Percentiles rank a stretch among this genome's conserved stretches.
Conservation (phyloP, 2,329 filamentous ascomycete species). For the Pleoardoris graminearum region DNA sequence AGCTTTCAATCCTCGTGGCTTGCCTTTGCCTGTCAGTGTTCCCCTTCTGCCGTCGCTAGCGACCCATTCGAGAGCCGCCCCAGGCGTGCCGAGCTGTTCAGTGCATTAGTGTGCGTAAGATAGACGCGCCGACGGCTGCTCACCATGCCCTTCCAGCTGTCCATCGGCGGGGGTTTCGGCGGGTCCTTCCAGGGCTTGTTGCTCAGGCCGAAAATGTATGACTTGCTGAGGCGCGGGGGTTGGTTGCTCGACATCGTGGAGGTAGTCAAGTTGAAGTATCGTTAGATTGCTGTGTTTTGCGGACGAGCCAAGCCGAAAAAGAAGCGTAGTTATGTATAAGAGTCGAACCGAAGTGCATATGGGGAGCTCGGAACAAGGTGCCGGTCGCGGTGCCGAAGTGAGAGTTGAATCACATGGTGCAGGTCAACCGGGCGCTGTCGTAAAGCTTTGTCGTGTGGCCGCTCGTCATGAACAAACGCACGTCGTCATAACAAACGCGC, state of each 20-base stretch:
- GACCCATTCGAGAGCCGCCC: conserved; percentile 36
- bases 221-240: conserved; percentile 28
- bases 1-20: conserved; percentile 12
- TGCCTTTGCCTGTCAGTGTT: conserved; percentile 22
- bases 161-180: conserved; percentile 10
- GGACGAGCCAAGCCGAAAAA: no score
- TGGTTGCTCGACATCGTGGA: conserved; percentile 18
- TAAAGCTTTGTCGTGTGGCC: no score
- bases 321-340: no score
- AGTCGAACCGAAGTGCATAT: no score
- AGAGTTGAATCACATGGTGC: no score
- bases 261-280: not conserved
- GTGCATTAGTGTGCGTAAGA: conserved; percentile 3
- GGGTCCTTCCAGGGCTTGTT: conserved; percentile 35
- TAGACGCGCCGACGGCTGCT: not conserved
- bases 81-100: conserved; percentile 23
- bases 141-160: conserved; percentile 19
- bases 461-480: no score
- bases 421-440: no score
- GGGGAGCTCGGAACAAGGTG: no score
- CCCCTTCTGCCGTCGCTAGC: conserved; percentile 42
- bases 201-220: conserved; percentile 35
- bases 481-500: no score
- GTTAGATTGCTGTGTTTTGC: not conserved
- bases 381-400: no score